Percentiles rank a stretch among this genome's conserved stretches.
Conservation (phyloP, 306 rosid genomes). For the Cucurbita pepo region DNA sequence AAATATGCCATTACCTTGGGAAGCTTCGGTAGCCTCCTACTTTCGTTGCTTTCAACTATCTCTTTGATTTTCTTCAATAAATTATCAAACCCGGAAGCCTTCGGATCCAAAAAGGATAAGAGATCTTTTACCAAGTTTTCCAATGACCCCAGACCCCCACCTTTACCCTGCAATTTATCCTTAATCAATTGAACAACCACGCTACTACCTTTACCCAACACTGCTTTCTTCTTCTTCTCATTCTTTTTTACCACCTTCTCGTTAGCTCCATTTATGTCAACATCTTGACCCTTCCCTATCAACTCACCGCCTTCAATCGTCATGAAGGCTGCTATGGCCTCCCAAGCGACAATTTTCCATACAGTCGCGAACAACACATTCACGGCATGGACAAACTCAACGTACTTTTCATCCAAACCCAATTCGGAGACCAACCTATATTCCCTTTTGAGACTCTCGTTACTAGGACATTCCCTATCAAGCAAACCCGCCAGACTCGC, state of each 20-base stretch:
- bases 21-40: slow-evolving; percentile 87
- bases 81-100: slow-evolving; percentile 28
- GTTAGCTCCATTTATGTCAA: slow-evolving; percentile 21
- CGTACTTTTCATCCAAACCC: slow-evolving; percentile 26
- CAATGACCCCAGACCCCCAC: slow-evolving; percentile 16
- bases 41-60: slow-evolving; percentile 76
- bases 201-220: slow-evolving; percentile 63
- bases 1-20: slow-evolving; percentile 51
- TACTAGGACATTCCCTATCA: slow-evolving; percentile 29
- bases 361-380: slow-evolving; percentile 33
- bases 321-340: slow-evolving; percentile 28
- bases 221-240: slow-evolving; percentile 63
- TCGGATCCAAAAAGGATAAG: slow-evolving; percentile 41
- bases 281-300: slow-evolving; percentile 24
- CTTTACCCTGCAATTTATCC: slow-evolving; percentile 38
- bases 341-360: slow-evolving; percentile 71
- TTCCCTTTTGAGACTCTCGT: slow-evolving; percentile 24
- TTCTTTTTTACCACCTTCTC: slow-evolving; percentile 34
- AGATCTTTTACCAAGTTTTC: slow-evolving; percentile 35
- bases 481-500: slow-evolving; percentile 26
- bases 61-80: slow-evolving; percentile 56
- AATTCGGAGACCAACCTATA: slow-evolving; percentile 25
- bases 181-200: slow-evolving; percentile 45
- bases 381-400: slow-evolving; percentile 37
- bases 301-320: slow-evolving; percentile 42